These are phyloP conservation scores for Pinus albicaulis DNA, from an alignment of 75 land plant species.

Conservation along the genomic window DNA sequence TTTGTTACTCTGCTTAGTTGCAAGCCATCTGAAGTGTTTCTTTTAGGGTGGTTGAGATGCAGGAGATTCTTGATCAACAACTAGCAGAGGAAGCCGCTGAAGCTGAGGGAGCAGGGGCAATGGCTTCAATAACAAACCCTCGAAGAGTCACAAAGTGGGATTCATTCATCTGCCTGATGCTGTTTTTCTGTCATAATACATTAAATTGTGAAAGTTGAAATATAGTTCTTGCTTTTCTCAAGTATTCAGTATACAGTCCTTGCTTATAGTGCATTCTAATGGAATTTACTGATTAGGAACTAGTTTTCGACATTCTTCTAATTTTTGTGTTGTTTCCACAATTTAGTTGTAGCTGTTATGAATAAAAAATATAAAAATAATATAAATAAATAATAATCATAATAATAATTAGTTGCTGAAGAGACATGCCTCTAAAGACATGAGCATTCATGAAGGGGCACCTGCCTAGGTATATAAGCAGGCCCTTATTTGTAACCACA, in stretches of 20 bases:
- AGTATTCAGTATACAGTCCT: not conserved
- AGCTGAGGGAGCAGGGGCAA: conserved; percentile 88
- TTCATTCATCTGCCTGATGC: too few relatives aligned
- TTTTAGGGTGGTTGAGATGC: conserved; percentile 95
- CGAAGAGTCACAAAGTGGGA: conserved; percentile 58
- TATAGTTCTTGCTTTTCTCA: not conserved
- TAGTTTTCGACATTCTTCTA: too few relatives aligned
- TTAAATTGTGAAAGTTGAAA: conserved; percentile 1
- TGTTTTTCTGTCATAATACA: not conserved
- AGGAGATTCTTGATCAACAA: conserved; percentile 98
- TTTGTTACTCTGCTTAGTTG: not conserved
- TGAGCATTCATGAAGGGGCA: too few relatives aligned
- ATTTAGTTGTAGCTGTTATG: too few relatives aligned
- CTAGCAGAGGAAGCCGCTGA: conserved; percentile 99
- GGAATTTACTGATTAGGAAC: too few relatives aligned
- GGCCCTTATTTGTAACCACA: too few relatives aligned
- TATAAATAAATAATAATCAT: too few relatives aligned
- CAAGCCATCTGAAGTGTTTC: not conserved
- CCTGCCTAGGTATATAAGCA: too few relatives aligned
- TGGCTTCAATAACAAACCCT: conserved; percentile 68
- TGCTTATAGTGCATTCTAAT: not conserved
- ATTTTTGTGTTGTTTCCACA: too few relatives aligned
- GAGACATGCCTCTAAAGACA: too few relatives aligned
- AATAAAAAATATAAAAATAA: too few relatives aligned
- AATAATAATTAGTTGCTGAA: too few relatives aligned